Conservation (phyloP, 2,329 filamentous ascomycete genomes). For the Microcera coccophila region DNA sequence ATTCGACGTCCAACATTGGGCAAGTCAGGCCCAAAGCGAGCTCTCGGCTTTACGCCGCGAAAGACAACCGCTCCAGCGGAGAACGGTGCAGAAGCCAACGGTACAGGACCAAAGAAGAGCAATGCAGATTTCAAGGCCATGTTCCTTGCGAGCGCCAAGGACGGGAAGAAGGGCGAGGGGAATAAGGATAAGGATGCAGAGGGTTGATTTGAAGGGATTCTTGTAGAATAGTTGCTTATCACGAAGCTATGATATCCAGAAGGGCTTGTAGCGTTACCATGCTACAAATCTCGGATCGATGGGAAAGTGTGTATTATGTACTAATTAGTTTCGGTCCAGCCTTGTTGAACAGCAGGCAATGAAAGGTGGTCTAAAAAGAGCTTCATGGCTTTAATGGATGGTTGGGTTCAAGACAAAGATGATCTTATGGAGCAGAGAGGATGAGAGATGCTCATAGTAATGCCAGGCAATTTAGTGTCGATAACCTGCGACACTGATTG, state of each 20-base stretch:
- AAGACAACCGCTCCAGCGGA: slow-evolving; percentile 21
- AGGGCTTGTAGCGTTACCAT: too few species aligned
- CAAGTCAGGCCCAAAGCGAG: slow-evolving; percentile 38
- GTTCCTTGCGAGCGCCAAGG: slow-evolving; percentile 34
- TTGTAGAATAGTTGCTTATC: slow-evolving; percentile 4
- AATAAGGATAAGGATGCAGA: slow-evolving; percentile 3
- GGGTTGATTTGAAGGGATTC: slow-evolving; percentile 1
- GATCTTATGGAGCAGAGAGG: too few species aligned
- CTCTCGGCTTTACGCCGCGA: slow-evolving; percentile 38
- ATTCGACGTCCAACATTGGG: slow-evolving; percentile 43
- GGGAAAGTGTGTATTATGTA: too few species aligned
- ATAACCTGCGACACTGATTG: too few species aligned
- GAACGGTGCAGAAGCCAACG: slow-evolving; percentile 14
- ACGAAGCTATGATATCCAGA: slow-evolving; percentile 1
- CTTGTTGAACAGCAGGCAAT: too few species aligned
- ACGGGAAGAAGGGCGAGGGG: slow-evolving; percentile 7
- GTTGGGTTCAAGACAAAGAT: too few species aligned
- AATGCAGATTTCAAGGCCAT: slow-evolving; percentile 58
- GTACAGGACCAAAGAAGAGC: slow-evolving; percentile 40
- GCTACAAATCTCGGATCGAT: too few species aligned
- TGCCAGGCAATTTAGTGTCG: too few species aligned
- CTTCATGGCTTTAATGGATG: too few species aligned
- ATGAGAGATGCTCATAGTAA: too few species aligned
- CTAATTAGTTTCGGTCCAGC: too few species aligned
- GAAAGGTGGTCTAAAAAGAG: too few species aligned